phyloP scores from a whole-genome alignment of 345 rosid species.

The Eucalyptus microcorys region DNA sequence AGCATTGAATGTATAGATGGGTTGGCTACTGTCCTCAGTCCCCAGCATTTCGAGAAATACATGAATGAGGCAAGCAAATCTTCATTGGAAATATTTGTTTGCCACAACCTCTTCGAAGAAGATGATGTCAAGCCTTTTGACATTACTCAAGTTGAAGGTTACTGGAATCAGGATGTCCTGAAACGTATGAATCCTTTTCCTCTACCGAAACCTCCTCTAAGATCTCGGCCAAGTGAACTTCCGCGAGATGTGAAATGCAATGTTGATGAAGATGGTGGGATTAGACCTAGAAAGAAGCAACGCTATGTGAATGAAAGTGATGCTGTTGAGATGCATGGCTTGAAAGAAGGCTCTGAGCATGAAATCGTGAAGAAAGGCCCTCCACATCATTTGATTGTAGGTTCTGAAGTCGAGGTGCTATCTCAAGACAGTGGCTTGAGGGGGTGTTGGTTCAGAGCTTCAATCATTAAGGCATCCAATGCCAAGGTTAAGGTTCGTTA shows the following conservation, averaged over 20 bases:
- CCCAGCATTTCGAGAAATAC: conserved; percentile 50
- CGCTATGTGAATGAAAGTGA: conserved; percentile 13
- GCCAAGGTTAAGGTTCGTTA: conserved; percentile 76
- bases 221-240: conserved; percentile 2
- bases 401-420: conserved; percentile 62
- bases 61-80: conserved; percentile 11
- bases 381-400: conserved; percentile 22
- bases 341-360: background rate
- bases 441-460: conserved; percentile 83
- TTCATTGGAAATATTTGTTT: conserved; percentile 37
- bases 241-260: background rate
- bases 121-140: conserved; percentile 56
- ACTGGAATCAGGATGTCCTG: conserved; percentile 64
- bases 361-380: background rate
- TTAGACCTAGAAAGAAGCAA: conserved; percentile 40
- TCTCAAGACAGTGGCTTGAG: conserved; percentile 78
- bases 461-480: conserved; percentile 43
- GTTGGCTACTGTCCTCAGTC: conserved; percentile 71
- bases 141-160: conserved; percentile 55
- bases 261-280: conserved; percentile 10
- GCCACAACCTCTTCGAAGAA: conserved; percentile 44
- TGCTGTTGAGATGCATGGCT: background rate
- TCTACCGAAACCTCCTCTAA: conserved; percentile 1
- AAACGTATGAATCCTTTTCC: conserved; percentile 16
- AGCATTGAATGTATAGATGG: conserved; percentile 84